Percentiles rank a stretch among this genome's conserved stretches.
These are phyloP conservation scores for Chrysoporthe puriensis DNA, from an alignment of 2,329 filamentous ascomycete species.

Conservation along the genomic window DNA sequence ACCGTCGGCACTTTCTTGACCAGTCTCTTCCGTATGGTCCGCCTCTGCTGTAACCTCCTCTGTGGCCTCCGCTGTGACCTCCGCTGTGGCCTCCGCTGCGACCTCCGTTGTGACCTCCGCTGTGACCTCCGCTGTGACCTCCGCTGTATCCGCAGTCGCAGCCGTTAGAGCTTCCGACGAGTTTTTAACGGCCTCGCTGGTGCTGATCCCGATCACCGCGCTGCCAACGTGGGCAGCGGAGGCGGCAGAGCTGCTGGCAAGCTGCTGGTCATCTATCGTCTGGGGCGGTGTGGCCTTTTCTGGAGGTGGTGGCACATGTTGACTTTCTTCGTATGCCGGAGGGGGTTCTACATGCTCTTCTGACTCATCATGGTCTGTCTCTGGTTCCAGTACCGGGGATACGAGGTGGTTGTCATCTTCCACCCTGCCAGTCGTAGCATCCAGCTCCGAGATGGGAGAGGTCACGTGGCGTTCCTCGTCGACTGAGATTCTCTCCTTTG, in stretches of 20 bases:
- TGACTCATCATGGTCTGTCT: neutral
- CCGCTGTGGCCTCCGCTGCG: neutral
- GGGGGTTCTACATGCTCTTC: constrained; percentile 8
- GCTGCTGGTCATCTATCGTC: neutral
- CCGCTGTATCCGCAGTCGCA: neutral
- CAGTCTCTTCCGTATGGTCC: neutral
- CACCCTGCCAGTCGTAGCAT: neutral
- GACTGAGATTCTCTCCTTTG: constrained; percentile 23
- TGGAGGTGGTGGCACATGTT: constrained; percentile 19
- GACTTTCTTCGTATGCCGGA: constrained; percentile 25
- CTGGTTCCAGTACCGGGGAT: neutral
- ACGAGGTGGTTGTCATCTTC: neutral
- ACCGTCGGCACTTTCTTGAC: neutral
- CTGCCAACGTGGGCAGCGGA: constrained; percentile 8
- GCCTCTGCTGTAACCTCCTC: neutral
- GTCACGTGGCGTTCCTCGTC: neutral
- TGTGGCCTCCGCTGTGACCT: too few relatives aligned
- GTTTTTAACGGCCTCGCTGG: neutral
- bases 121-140: neutral
- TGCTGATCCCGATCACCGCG: neutral
- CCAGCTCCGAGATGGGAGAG: constrained; percentile 2
- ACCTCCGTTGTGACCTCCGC: neutral
- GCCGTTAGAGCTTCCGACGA: neutral
- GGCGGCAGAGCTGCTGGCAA: neutral
- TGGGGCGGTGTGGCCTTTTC: constrained; percentile 15